Evolutionary conservation across 2,329 filamentous ascomycete genomes (phyloP).

Genomic region (Exophiala viscosa): DNA sequence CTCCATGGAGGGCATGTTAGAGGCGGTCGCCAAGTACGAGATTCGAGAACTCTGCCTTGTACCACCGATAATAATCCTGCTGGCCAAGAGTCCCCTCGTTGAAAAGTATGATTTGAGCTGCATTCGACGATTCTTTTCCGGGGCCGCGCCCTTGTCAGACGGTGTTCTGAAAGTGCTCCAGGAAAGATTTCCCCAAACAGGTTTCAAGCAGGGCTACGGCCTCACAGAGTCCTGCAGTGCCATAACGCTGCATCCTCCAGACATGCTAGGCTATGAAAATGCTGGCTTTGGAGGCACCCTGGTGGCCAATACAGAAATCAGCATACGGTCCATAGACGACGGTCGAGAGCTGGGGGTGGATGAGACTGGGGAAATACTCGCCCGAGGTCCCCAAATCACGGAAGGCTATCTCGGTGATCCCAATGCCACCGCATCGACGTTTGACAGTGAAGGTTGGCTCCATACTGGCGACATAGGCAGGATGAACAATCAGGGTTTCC

Average conservation of each 20-base stretch:
- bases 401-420: slow-evolving; percentile 71
- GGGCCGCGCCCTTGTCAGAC: not conserved
- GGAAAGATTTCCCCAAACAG: not conserved
- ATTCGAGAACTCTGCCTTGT: not conserved
- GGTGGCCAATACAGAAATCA: slow-evolving; percentile 55
- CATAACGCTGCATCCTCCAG: not conserved
- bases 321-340: slow-evolving; percentile 50
- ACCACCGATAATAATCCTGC: not conserved
- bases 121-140: not conserved
- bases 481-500: slow-evolving; percentile 54
- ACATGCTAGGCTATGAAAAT: slow-evolving; percentile 54
- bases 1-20: not conserved
- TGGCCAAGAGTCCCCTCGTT: not conserved
- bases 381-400: slow-evolving; percentile 77
- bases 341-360: slow-evolving; percentile 46
- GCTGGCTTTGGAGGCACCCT: slow-evolving; percentile 45
- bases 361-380: slow-evolving; percentile 59
- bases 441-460: slow-evolving; percentile 56
- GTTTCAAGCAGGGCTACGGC: not conserved
- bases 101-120: not conserved
- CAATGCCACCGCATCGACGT: slow-evolving; percentile 64
- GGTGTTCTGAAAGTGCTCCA: not conserved
- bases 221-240: not conserved
- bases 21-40: not conserved
- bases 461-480: slow-evolving; percentile 65